Percentiles rank a stretch among this genome's conserved stretches.
Conservation (phyloP, 2,329 filamentous ascomycete species). For the Microcera coccophila region DNA sequence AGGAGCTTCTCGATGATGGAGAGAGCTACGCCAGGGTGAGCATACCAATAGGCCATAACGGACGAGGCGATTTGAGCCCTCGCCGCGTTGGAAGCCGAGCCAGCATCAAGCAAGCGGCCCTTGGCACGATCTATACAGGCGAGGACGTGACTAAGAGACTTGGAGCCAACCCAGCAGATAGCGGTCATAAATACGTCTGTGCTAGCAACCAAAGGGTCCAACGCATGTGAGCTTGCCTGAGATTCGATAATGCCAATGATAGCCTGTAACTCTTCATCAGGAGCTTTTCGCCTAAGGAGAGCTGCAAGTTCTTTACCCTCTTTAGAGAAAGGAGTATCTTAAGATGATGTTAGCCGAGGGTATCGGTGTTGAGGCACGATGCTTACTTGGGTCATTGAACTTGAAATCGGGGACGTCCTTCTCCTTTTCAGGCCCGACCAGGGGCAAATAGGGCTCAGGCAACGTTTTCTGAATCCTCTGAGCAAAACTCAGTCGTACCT, state of each 20-base stretch:
- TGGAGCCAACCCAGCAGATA: constrained; percentile 89
- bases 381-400: constrained; percentile 69
- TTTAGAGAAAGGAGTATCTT: constrained; percentile 73
- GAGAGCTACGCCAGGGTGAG: constrained; percentile 87
- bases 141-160: constrained; percentile 92
- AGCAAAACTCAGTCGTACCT: constrained; percentile 93
- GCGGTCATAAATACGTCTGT: constrained; percentile 92
- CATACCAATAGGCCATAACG: constrained; percentile 88
- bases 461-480: constrained; percentile 93
- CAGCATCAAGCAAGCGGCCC: constrained; percentile 77
- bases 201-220: constrained; percentile 79
- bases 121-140: constrained; percentile 95
- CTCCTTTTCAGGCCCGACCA: constrained; percentile 85
- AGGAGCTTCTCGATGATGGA: constrained; percentile 94
- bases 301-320: constrained; percentile 80
- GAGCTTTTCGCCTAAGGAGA: constrained; percentile 77
- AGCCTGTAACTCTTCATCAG: constrained; percentile 81
- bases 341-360: constrained; percentile 3
- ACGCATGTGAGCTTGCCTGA: constrained; percentile 64
- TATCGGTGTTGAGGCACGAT: no score
- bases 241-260: constrained; percentile 77
- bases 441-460: constrained; percentile 72
- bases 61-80: constrained; percentile 84
- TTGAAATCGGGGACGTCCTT: constrained; percentile 97
- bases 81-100: constrained; percentile 68